Conservation (phyloP, 345 rosid genomes). For the Rhizophora mangle region DNA sequence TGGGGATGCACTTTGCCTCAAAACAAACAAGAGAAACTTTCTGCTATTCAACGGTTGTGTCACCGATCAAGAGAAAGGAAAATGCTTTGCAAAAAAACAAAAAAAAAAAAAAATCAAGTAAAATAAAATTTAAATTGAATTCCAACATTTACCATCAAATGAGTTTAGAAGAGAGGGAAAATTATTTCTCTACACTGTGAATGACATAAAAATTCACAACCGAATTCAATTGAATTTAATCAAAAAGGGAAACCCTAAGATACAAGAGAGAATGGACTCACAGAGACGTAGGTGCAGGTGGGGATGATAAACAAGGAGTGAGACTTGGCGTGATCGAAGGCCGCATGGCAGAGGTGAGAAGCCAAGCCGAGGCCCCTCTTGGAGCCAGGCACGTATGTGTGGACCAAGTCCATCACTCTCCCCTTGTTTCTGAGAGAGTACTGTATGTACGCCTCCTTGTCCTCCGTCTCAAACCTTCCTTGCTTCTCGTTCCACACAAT, state of each 20-base stretch:
- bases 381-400: constrained; percentile 74
- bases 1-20: neutral
- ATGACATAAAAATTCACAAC: too few species aligned
- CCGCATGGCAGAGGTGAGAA: constrained; percentile 74
- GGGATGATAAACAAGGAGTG: constrained; percentile 65
- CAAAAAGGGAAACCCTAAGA: neutral
- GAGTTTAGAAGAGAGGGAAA: too few species aligned
- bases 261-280: constrained; percentile 19
- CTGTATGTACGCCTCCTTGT: constrained; percentile 66
- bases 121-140: too few species aligned
- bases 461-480: constrained; percentile 78
- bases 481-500: constrained; percentile 56
- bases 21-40: neutral
- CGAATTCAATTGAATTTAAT: neutral
- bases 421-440: constrained; percentile 55
- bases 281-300: constrained; percentile 85
- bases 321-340: constrained; percentile 66
- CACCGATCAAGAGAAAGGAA: too few species aligned
- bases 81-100: too few species aligned
- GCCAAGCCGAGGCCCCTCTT: constrained; percentile 87
- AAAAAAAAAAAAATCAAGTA: too few species aligned
- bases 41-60: too few species aligned
- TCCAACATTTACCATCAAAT: too few species aligned
- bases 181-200: too few species aligned
- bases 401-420: constrained; percentile 66